Evolutionary conservation across 2,329 filamentous ascomycete genomes (phyloP).

Genomic region (Xylariaceae sp.): DNA sequence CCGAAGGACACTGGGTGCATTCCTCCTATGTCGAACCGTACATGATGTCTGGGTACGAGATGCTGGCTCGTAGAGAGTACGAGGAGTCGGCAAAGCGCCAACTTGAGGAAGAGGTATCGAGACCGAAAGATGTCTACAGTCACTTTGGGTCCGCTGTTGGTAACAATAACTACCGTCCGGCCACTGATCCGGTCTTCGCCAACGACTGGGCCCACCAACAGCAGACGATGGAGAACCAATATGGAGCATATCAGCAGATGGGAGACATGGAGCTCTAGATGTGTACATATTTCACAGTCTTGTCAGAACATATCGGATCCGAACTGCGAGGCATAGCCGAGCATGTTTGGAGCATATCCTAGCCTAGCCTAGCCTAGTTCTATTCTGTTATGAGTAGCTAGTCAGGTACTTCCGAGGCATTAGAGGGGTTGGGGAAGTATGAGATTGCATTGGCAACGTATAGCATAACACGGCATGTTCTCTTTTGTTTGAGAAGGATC

Average conservation of each 20-base stretch:
- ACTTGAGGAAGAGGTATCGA: slow-evolving; percentile 40
- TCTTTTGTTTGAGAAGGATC: not conserved
- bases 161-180: slow-evolving; percentile 54
- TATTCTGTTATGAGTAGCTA: slow-evolving; percentile 1
- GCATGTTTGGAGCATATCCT: slow-evolving; percentile 1
- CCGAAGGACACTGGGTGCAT: slow-evolving; percentile 59
- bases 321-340: not conserved
- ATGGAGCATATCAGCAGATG: slow-evolving; percentile 64
- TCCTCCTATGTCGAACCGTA: slow-evolving; percentile 73
- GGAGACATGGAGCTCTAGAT: slow-evolving; percentile 38
- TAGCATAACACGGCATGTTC: no score
- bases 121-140: slow-evolving; percentile 50
- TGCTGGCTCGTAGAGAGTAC: slow-evolving; percentile 68
- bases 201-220: slow-evolving; percentile 54
- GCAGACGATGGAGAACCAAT: slow-evolving; percentile 70
- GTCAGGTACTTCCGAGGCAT: not conserved
- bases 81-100: slow-evolving; percentile 54
- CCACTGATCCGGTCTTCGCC: slow-evolving; percentile 74
- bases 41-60: slow-evolving; percentile 81
- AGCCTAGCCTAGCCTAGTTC: slow-evolving; percentile 6
- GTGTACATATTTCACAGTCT: slow-evolving; percentile 13
- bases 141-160: slow-evolving; percentile 51
- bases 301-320: not conserved
- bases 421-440: not conserved
- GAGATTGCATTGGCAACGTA: not conserved